phyloP scores from a whole-genome alignment of 2,329 filamentous ascomycete genomes.

The Fusarium sp. region DNA sequence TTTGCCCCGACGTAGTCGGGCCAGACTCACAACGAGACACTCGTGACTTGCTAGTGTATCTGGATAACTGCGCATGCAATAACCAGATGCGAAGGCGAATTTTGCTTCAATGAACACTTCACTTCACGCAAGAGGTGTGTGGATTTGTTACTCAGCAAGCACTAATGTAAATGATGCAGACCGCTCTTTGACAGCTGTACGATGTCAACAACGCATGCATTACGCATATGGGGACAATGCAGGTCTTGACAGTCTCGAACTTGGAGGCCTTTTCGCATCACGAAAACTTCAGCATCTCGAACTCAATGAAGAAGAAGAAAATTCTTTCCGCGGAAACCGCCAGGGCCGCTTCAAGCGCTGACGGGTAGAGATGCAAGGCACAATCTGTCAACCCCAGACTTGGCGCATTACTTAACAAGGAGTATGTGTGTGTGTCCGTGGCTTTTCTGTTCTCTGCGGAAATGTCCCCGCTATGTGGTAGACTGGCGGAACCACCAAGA shows the following conservation, averaged over 20 bases:
- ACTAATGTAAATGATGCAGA: conserved; percentile 38
- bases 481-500: not conserved
- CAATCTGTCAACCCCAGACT: conserved; percentile 26
- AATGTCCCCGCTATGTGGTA: not conserved
- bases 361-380: conserved; percentile 10
- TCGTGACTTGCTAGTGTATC: not conserved
- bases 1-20: conserved; percentile 3
- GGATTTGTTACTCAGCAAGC: conserved; percentile 13
- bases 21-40: not conserved
- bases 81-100: conserved; percentile 1
- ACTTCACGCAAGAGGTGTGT: conserved; percentile 11
- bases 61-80: conserved; percentile 19
- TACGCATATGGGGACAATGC: conserved; percentile 17
- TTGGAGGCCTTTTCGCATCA: conserved; percentile 18
- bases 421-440: too few relatives aligned
- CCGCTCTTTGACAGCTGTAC: conserved; percentile 42
- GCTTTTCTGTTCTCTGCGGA: not conserved
- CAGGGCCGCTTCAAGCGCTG: conserved; percentile 29
- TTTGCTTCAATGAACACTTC: not conserved
- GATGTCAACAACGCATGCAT: conserved; percentile 34
- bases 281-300: conserved; percentile 11
- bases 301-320: not conserved
- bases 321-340: conserved; percentile 5
- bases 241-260: conserved; percentile 26
- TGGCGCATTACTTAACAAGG: conserved; percentile 13